These are phyloP conservation scores for Neohortaea acidophila DNA, from an alignment of 495 filamentous ascomycete species.

Conservation along the genomic window DNA sequence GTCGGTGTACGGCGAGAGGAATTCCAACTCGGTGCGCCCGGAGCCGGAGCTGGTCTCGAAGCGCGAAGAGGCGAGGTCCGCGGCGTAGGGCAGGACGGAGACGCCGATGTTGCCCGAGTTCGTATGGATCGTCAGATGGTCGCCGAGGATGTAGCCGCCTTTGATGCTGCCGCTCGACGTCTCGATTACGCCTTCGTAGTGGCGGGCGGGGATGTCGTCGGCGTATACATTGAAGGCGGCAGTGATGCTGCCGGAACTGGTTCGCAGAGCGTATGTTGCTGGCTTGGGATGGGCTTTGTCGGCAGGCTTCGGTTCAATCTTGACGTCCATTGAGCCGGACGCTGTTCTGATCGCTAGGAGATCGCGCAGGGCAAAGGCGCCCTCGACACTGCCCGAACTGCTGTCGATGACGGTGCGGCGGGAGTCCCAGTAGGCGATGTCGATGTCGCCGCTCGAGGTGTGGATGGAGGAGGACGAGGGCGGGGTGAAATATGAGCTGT, in stretches of 20 bases:
- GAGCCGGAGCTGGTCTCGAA: constrained; percentile 12
- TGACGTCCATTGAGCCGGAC: constrained; percentile 20
- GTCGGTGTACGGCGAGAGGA: constrained; percentile 10
- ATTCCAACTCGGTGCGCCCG: constrained; percentile 15
- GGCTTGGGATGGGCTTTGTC: constrained; percentile 8
- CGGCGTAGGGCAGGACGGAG: constrained; percentile 19
- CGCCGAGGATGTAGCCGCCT: constrained; percentile 23
- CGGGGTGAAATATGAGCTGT: too few species aligned
- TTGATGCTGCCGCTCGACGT: constrained; percentile 16
- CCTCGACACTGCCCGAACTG: constrained; percentile 19
- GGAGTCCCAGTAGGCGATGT: constrained; percentile 7
- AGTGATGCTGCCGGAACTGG: constrained; percentile 19
- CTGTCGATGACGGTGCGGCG: constrained; percentile 20
- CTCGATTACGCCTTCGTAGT: constrained; percentile 19
- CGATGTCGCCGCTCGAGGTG: constrained; percentile 2
- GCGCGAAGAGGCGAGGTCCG: constrained; percentile 17
- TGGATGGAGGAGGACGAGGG: too few species aligned
- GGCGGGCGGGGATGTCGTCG: constrained; percentile 18
- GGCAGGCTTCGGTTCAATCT: constrained; percentile 18
- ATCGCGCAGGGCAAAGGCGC: constrained; percentile 21
- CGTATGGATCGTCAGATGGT: constrained; percentile 10
- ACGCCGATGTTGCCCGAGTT: constrained; percentile 19
- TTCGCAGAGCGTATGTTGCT: constrained; percentile 17
- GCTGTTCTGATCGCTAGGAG: constrained; percentile 20
- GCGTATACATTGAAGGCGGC: constrained; percentile 13